Evolutionary conservation across 768 basidiomycete species (phyloP), one percentile per base, ranked within the genome.

Genomic region (Cantharellus anzutake): DNA sequence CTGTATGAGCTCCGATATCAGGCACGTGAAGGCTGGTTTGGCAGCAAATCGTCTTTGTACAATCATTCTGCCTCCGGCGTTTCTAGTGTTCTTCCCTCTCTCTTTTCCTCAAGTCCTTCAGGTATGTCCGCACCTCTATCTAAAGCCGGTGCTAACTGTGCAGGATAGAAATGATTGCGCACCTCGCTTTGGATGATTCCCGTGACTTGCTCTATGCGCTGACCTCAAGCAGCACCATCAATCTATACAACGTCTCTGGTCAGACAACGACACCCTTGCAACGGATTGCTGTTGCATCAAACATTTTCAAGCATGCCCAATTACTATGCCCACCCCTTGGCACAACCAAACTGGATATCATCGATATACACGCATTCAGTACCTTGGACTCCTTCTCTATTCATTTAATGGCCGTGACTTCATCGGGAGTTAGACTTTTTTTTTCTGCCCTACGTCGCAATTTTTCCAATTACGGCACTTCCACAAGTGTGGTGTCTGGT

Each of bases 1-100:
- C 71, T 98, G 58, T 96, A 94, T 70, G 94, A 97, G 69, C 70
- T 98, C 50, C 83, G 86, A 66, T 98, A 97, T 70, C 86, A 90
- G 66, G 82, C 84, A 64, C 84, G 78, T 63, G 87, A 92, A 66
- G 84, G 86, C 0, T 94, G 91, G 91, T 94, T 96, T 71, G 84
- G 82, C 51, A 89, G 90, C 69, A 78, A 82, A 56, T 80, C 88
- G 29, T 81, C 85, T 64, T 75, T 98, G 59, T 76, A 88, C 67
- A 94, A 96, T 65, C 88, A 92, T 66, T 88, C 91, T 20, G 76
- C 86, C 44, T 80, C 85, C 50, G 78, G 83, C 14, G 75, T 89
- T 59, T 80, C 82, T 64, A 89, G 86, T 67, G 75, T 90, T 57
- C 74, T 93, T 35, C 90, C 90, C 52, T 77, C 82, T 29, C 80